These are phyloP conservation scores for Teratosphaeria zuluensis DNA, from an alignment of 2,329 filamentous ascomycete species.

Conservation along the genomic window DNA sequence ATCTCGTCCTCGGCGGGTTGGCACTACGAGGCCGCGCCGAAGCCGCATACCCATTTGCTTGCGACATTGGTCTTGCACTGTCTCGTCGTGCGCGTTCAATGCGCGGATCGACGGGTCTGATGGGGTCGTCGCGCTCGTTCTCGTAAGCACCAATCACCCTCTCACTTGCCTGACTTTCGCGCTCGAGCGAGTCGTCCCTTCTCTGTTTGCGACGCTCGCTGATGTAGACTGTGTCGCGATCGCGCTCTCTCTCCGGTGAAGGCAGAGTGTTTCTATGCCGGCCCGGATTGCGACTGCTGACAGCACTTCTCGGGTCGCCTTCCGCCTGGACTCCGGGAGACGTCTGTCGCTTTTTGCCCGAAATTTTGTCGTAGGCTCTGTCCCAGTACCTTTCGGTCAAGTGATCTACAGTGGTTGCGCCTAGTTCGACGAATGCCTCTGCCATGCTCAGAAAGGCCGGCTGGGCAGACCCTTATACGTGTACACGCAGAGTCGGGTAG, in stretches of 20 bases:
- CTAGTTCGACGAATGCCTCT: slow-evolving; percentile 18
- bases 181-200: slow-evolving; percentile 11
- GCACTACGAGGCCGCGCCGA: slow-evolving; percentile 15
- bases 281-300: background rate
- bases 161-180: slow-evolving; percentile 14
- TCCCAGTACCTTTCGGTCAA: slow-evolving; percentile 19
- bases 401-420: slow-evolving; percentile 15
- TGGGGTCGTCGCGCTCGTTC: slow-evolving; percentile 22
- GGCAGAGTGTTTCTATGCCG: slow-evolving; percentile 4
- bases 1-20: slow-evolving; percentile 17
- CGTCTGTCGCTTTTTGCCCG: background rate
- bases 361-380: slow-evolving; percentile 14
- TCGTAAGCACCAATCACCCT: slow-evolving; percentile 20
- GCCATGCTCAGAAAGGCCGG: slow-evolving; percentile 3
- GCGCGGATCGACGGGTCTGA: slow-evolving; percentile 16
- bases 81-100: slow-evolving; percentile 11
- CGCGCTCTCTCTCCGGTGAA: slow-evolving; percentile 5
- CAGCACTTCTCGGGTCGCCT: background rate
- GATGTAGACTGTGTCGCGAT: background rate
- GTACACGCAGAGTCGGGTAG: background rate
- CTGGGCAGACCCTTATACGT: background rate
- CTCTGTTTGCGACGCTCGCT: background rate
- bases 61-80: slow-evolving; percentile 12
- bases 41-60: slow-evolving; percentile 16
- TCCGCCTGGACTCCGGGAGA: background rate